Evolutionary conservation across 345 rosid species (phyloP), one percentile per base, ranked within the genome.

Genomic region (Abelmoschus esculentus): DNA sequence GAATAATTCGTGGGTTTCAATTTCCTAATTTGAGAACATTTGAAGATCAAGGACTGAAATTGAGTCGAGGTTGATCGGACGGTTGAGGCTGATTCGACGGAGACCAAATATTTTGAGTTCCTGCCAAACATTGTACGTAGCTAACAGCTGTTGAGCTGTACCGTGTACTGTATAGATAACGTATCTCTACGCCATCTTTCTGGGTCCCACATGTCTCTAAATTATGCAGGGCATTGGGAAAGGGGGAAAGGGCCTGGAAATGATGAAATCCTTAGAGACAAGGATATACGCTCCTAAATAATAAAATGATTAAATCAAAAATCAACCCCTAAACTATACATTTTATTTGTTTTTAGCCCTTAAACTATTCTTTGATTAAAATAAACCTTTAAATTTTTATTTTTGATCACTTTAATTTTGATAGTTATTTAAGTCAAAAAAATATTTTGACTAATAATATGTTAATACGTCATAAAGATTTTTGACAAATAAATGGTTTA

Each of bases 111-210:
- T 36, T 36, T 36, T 7, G 40, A 67, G 40, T 65, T 72, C 67
- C 38, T 53, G 68, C 14, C 72, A 17, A 2, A 62, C 59, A 67
- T 29, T 71, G 34, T 73, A 60, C 50, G 49, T 57, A 15, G 31
- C 42, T 74, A 59, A 56, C 7, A 44, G 73, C 50, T 7, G 19
- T 29, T 50, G 26, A 54, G 70, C 77, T 46, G 50, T 73, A 77
- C 77, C 69, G 58, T 59, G 13, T 58, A 40, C 72, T 70, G 70
- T 44, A 56, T 18, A 55, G 67, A 73, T 67, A 75, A 66, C 83
- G 61, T 36, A 83, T 83, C 83, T 72, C 59, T 73, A 49, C 75
- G 69, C 82, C 83, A 83, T 83, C 86, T 83, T 80, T 60, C 12
- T 72, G 80, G 86, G 86, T 8, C 83, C 82, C 73, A 18, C 9